Percentiles rank a stretch among this genome's conserved stretches.
Conservation (phyloP, 1,284 basidiomycete genomes). For the Prillingera fragicola region DNA sequence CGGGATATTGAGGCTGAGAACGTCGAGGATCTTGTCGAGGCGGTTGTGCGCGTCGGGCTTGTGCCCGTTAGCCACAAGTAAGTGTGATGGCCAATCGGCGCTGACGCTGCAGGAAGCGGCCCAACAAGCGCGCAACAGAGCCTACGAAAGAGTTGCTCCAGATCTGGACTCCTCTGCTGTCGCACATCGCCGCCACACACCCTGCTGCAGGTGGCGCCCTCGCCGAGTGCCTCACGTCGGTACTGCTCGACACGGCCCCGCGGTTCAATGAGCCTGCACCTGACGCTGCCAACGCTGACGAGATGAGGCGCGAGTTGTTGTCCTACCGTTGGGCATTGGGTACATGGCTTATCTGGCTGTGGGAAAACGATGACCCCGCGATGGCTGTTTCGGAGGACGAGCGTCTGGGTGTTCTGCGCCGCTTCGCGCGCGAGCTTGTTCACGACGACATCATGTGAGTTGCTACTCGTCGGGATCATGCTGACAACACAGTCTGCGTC, state of each 20-base stretch:
- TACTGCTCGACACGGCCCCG: constrained; percentile 11
- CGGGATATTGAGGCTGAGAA: constrained; percentile 52
- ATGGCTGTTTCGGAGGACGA: constrained; percentile 7
- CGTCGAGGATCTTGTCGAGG: constrained; percentile 60
- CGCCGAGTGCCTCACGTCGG: constrained; percentile 6
- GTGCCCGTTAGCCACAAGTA: constrained; percentile 77
- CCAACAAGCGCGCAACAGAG: constrained; percentile 8
- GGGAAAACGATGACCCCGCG: neutral
- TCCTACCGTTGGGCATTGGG: constrained; percentile 19
- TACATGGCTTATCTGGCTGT: constrained; percentile 12
- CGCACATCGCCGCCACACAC: neutral
- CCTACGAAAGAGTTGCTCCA: constrained; percentile 36
- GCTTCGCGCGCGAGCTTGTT: constrained; percentile 13
- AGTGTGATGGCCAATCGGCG: constrained; percentile 20
- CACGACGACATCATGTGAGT: constrained; percentile 16
- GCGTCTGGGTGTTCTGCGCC: constrained; percentile 1
- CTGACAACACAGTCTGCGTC: neutral
- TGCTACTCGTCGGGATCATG: neutral
- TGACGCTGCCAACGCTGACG: constrained; percentile 3
- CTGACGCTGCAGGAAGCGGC: constrained; percentile 15
- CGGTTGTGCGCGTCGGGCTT: constrained; percentile 60
- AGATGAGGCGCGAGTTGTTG: constrained; percentile 7
- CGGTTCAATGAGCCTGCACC: neutral
- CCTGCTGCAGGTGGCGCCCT: neutral
- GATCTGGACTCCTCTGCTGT: constrained; percentile 25